Evolutionary conservation across 805 yeast species (phyloP).

Genomic region (Cyberlindnera misumaiensis): DNA sequence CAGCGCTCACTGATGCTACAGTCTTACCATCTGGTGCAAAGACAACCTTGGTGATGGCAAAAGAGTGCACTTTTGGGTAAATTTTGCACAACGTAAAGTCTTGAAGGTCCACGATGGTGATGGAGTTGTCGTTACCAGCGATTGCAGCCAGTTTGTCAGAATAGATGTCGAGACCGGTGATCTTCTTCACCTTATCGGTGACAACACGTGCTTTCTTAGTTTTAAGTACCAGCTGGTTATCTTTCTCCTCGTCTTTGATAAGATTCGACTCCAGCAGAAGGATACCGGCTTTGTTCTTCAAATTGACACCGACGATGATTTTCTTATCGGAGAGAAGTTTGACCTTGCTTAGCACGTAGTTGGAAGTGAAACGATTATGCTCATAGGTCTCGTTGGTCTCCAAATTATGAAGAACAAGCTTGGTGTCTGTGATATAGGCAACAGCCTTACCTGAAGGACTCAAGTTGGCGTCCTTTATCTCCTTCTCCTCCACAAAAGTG

Average conservation of each 20-base stretch:
- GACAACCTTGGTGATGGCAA: constrained; percentile 68
- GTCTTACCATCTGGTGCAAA: constrained; percentile 63
- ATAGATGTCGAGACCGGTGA: constrained; percentile 45
- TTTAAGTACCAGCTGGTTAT: constrained; percentile 9
- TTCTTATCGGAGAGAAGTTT: constrained; percentile 31
- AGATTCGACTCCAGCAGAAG: constrained; percentile 24
- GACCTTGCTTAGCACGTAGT: constrained; percentile 33
- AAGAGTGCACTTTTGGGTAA: constrained; percentile 61
- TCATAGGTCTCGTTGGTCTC: constrained; percentile 8
- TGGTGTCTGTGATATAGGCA: constrained; percentile 52
- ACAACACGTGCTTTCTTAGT: constrained; percentile 36
- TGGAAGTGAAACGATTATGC: constrained; percentile 16
- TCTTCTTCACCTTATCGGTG: constrained; percentile 44
- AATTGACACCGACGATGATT: constrained; percentile 38
- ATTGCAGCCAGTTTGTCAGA: constrained; percentile 32
- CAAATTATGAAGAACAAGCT: constrained; percentile 26
- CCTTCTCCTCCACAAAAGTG: constrained; percentile 37
- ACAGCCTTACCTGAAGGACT: constrained; percentile 61
- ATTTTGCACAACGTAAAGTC: constrained; percentile 45
- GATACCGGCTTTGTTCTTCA: constrained; percentile 35
- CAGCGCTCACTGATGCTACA: constrained; percentile 71
- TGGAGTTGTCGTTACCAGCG: constrained; percentile 53
- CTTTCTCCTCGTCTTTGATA: constrained; percentile 7
- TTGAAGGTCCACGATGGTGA: constrained; percentile 46
- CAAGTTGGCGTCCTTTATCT: constrained; percentile 59